Evolutionary conservation across 2,329 filamentous ascomycete species (phyloP).

Genomic region (Talaromyces sp.): DNA sequence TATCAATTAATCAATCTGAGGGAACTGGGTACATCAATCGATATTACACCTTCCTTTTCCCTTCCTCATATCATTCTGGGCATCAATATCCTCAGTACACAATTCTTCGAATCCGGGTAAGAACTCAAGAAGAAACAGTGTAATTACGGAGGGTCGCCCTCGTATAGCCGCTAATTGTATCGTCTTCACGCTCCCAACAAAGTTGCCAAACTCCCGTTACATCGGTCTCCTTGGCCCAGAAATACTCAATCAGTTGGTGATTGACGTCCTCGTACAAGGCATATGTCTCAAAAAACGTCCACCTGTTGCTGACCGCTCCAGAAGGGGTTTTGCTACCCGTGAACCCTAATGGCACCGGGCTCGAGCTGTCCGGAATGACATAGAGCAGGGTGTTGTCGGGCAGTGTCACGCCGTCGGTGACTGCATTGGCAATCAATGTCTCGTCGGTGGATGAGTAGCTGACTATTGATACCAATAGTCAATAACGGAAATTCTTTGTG

Average conservation of each 20-base stretch:
- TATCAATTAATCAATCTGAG: no score
- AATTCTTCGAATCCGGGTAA: neutral
- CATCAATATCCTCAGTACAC: no score
- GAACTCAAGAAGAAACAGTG: neutral
- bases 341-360: neutral
- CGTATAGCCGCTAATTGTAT: neutral
- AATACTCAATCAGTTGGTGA: neutral
- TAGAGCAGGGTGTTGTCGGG: neutral
- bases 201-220: neutral
- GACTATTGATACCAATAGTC: neutral
- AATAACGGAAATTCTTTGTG: neutral
- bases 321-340: neutral
- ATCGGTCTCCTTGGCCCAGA: neutral
- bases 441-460: neutral
- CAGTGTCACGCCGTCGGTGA: neutral
- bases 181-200: neutral
- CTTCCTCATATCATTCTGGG: no score
- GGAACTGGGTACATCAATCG: no score
- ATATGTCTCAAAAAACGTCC: neutral
- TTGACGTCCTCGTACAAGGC: neutral
- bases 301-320: neutral
- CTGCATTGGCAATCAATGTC: neutral
- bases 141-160: neutral
- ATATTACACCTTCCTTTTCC: no score
- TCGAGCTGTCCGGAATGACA: neutral